Evolutionary conservation across 2,329 filamentous ascomycete genomes (phyloP), one percentile per base, ranked within the genome.

Genomic region (Trichophyton benhamiae): DNA sequence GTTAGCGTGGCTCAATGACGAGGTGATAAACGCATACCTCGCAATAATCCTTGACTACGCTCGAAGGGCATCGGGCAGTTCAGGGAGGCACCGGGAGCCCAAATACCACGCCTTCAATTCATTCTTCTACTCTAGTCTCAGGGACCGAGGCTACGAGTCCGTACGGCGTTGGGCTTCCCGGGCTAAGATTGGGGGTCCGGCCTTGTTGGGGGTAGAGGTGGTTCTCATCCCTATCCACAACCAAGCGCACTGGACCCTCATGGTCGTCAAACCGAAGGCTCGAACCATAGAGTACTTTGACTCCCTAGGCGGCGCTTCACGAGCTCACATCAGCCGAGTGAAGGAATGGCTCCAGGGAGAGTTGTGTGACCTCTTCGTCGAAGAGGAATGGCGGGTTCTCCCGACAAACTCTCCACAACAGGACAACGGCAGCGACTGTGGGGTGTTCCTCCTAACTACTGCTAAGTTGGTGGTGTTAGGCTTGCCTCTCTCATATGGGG

Each of bases 141-240:
- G 71, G 4, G 72, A 76, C 25, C 74, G 73, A 57, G 76, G 76
- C 17, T 75, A 76, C 57, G 65, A 71, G 25, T 67, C 68, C 30
- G 74, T 77, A 25, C 63, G 64, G 58, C 71, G 77, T 33, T 80
- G 78, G 78, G 73, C 75, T 1, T 70, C 64, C 38, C 73, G 76
- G 41, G 76, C 74, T n/a, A 79, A 78, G 65, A 78, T 80, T 59
- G 75, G 72, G n/a, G 76, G 75, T 4, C 68, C 72, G 49, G 65
- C 65, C 44, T 68, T 80, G n/a, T 66, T 80, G 44, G 67, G 76
- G 44, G 75, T 78, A 20, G 75, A 80, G 59, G 74, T 70, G 1
- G 72, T 80, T 20, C 79, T 78, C 63, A 72, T 80, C 17, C 78
- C 78, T 0, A 73, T 80, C 36, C 77, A 80, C 63, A 68, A 76